Conservation (phyloP, 2,329 filamentous ascomycete genomes). For the Orbilia ellipsospora region DNA sequence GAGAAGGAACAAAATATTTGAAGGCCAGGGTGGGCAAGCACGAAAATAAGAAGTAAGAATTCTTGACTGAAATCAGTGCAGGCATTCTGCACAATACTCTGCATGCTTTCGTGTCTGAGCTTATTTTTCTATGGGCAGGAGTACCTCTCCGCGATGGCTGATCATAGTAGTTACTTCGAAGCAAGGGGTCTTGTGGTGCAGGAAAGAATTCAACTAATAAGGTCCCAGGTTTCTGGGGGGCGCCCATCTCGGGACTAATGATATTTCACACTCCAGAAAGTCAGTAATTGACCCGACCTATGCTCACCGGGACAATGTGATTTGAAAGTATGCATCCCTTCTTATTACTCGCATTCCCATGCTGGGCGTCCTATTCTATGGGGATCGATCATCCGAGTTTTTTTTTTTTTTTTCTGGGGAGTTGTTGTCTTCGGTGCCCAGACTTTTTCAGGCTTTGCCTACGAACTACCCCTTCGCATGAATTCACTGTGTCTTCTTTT, state of each 20-base stretch:
- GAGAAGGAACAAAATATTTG: constrained; percentile 55
- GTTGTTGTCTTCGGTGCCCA: too few species aligned
- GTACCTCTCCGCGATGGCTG: constrained; percentile 48
- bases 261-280: constrained; percentile 30
- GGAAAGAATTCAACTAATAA: constrained; percentile 53
- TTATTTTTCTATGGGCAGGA: constrained; percentile 50
- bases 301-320: constrained; percentile 56
- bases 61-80: constrained; percentile 38
- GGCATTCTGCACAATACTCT: constrained; percentile 55
- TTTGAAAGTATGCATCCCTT: constrained; percentile 52
- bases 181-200: constrained; percentile 52
- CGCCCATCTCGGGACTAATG: constrained; percentile 7
- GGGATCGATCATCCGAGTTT: too few species aligned
- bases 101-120: constrained; percentile 56
- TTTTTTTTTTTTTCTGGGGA: too few species aligned
- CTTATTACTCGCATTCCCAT: constrained; percentile 53
- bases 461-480: constrained; percentile 5
- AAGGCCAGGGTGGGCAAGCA: constrained; percentile 51
- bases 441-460: too few species aligned
- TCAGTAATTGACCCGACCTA: constrained; percentile 30
- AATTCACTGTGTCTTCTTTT: too few species aligned
- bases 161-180: constrained; percentile 51
- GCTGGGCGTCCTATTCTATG: constrained; percentile 6
- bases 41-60: constrained; percentile 55
- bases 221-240: constrained; percentile 43